Evolutionary conservation across 1,284 basidiomycete genomes (phyloP), one percentile per base, ranked within the genome.

Genomic region (Hortiboletus rubellus): DNA sequence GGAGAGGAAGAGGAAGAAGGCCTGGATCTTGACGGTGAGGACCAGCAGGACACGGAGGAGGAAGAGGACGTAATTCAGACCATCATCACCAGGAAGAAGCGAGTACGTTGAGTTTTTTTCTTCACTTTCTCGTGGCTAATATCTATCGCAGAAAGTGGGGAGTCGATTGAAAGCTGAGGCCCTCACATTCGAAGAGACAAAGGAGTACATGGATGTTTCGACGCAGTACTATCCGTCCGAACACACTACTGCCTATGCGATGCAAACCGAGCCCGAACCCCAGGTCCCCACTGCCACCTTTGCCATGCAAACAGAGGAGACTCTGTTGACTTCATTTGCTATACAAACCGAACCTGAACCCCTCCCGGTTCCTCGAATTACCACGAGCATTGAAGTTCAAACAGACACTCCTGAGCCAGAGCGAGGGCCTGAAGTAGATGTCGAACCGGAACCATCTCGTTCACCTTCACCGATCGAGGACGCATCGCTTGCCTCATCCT

Each of bases 1-100:
- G 59, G 69, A 72, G 74, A 76, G 6, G 72, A 72, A 34, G 71
- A 74, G 2, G 74, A 70, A 17, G 70, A 62, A 10, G 72, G n/a
- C 6, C 22, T 65, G 38, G 75, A 66, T 40, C 74, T 76, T 36
- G 77, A 79, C 24, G 78, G 79, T 18, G 82, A 80, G 10, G 74
- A 74, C 15, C 76, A 72, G 12, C 84, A 83, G 6, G 81, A 79
- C 42, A 82, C 82, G 54, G 85, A 82, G 22, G 90, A 90, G 65
- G 89, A 89, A 59, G 84, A 83, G 58, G 83, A 82, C 69, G 82
- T 89, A 41, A 82, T 91, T 58, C 85, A 91, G 69, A 92, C 89
- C 2, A 90, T 92, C 64, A 91, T 92, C 62, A 92, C 88, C 3
- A 78, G 89, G 55, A 87, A 83, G 64, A 90, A 86, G 72, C 75